Conservation (phyloP, 2,329 filamentous ascomycete genomes). For the Cladosporium sp. region DNA sequence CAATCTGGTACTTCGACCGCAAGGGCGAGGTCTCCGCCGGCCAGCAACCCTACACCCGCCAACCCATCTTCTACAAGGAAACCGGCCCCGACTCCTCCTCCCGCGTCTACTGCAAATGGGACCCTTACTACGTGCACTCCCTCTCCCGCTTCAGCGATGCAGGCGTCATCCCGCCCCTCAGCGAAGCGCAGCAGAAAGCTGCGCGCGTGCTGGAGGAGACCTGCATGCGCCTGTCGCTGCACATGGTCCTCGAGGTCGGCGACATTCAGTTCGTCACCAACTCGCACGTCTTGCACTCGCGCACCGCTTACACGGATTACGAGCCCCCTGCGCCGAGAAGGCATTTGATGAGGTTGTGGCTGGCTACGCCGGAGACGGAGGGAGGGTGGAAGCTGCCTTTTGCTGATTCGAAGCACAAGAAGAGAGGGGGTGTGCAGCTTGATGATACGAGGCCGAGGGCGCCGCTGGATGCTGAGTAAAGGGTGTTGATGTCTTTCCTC, state of each 20-base stretch:
- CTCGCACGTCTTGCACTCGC: slow-evolving; percentile 72
- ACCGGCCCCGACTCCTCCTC: slow-evolving; percentile 51
- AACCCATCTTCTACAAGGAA: slow-evolving; percentile 69
- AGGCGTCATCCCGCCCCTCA: slow-evolving; percentile 70
- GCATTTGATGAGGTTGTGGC: slow-evolving; percentile 80
- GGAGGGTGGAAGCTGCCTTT: slow-evolving; percentile 84
- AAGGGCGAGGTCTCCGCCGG: slow-evolving; percentile 77
- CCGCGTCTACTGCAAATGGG: slow-evolving; percentile 79
- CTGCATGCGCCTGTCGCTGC: slow-evolving; percentile 67
- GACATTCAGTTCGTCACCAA: slow-evolving; percentile 88
- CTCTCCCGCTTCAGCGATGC: slow-evolving; percentile 68
- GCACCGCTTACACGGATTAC: slow-evolving; percentile 74
- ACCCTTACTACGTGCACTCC: slow-evolving; percentile 81
- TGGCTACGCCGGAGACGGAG: slow-evolving; percentile 75
- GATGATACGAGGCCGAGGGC: slow-evolving; percentile 72
- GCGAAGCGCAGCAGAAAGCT: slow-evolving; percentile 64
- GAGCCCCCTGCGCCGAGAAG: slow-evolving; percentile 65
- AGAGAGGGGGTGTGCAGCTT: slow-evolving; percentile 85
- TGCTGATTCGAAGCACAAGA: slow-evolving; percentile 76
- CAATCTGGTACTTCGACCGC: slow-evolving; percentile 88
- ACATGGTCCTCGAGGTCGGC: slow-evolving; percentile 82
- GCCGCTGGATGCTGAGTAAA: slow-evolving; percentile 71
- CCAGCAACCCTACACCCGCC: slow-evolving; percentile 50
- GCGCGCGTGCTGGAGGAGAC: slow-evolving; percentile 69
- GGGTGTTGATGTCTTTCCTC: no score